Evolutionary conservation across 345 rosid species (phyloP).

Genomic region (Boechera stricta): DNA sequence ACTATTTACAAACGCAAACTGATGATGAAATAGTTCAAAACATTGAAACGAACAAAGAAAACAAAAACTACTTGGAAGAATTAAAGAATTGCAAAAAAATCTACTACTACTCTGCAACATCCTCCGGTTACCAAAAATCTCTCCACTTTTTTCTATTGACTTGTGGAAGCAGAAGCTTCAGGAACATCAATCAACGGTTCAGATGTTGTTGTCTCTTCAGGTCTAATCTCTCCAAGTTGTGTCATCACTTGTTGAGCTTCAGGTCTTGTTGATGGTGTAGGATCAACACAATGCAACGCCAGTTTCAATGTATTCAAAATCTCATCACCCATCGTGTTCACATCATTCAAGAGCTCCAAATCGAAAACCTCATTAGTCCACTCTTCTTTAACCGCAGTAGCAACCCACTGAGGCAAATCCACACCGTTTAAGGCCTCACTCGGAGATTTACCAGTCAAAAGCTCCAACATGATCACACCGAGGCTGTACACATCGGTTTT

Average conservation of each 20-base stretch:
- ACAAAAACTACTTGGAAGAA: constrained; percentile 44
- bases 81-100: constrained; percentile 53
- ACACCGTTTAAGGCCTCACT: constrained; percentile 77
- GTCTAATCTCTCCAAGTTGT: constrained; percentile 76
- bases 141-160: constrained; percentile 40
- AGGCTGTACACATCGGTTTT: constrained; percentile 88
- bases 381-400: constrained; percentile 89
- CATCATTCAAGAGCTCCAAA: constrained; percentile 82
- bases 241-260: constrained; percentile 76
- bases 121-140: constrained; percentile 23
- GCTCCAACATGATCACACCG: constrained; percentile 84
- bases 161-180: constrained; percentile 57
- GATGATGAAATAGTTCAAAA: neutral
- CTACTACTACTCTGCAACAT: constrained; percentile 21
- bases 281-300: constrained; percentile 92
- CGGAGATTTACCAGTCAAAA: constrained; percentile 89
- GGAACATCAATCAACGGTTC: constrained; percentile 51
- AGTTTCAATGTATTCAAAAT: constrained; percentile 79
- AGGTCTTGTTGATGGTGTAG: constrained; percentile 79
- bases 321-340: constrained; percentile 71
- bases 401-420: constrained; percentile 98
- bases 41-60: neutral
- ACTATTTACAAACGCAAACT: constrained; percentile 52
- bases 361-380: constrained; percentile 96
- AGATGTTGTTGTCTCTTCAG: constrained; percentile 50